Base-by-base conservation (phyloP, 2,329 filamentous ascomycete genomes). In the Phaeosphaeriaceae sp. region DNA sequence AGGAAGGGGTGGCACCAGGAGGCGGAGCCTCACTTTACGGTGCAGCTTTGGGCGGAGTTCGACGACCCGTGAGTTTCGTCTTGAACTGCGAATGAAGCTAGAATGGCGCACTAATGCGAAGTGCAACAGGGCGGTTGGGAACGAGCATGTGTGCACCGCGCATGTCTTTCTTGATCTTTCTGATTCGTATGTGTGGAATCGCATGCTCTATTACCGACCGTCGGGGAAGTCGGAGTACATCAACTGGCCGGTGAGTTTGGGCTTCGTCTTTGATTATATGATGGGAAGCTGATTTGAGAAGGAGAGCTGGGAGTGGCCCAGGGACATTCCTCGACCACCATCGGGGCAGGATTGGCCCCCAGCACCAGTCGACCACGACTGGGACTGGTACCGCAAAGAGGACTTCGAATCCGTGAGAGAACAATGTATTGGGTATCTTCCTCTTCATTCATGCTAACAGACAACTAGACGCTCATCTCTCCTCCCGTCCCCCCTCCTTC, bases 161-260 rank as follows among this genome's bases (percentile, higher is more conserved):
- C 63, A 66, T n/a, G 35, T 66, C 21, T 65, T 47, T 43, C 46
- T 52, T 10, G 59, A 67, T 17, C 42, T 46, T 13, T 61, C 49
- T 9, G 62, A 68, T 22, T 53, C 56, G 17, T 22, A 52, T 15
- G 21, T 47, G 13, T 26, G 7, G 2, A 15, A 8, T 3, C 24
- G 35, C 1, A 2, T 24, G 15, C 2, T 9, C 9, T 40, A 51
- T 26, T 46, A 35, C 21, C 52, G 24, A 40, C 13, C 10, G 46
- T 5, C 9, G 22, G 28, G 28, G 19, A 19, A 24, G 35, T n/a
- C n/a, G n/a, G n/a, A 5, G n/a, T 15, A 11, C 7, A 49, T n/a
- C 3, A 24, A 2, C n/a, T 30, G 47, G 47, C 9, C 6, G 23
- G 23, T 28, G 47, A 30, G 47, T 49, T 28, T 30, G 19, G 35